A percentile compares a stretch with the other conserved stretches of the same genome.
Conservation (phyloP, 495 filamentous ascomycete genomes). For the Paragyromitra xinjiangensis region DNA sequence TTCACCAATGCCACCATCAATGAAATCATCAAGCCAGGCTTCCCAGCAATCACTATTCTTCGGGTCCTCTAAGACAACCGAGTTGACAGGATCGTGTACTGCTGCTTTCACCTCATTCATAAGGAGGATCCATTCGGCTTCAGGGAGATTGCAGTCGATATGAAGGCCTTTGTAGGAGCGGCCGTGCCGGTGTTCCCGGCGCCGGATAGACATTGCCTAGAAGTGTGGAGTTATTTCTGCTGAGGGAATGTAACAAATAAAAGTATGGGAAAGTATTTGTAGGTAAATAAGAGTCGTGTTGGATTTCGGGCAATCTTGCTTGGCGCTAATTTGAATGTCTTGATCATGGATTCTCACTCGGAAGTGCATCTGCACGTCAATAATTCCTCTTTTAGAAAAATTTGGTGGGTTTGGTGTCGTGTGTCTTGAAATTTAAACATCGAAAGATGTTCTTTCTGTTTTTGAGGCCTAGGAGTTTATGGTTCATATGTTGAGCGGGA, state of each 20-base stretch:
- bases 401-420: background rate
- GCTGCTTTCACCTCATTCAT: constrained; percentile 6
- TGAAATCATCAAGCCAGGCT: constrained; percentile 7
- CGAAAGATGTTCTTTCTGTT: background rate
- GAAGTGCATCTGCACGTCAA: background rate
- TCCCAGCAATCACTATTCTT: constrained; percentile 2
- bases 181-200: constrained; percentile 11
- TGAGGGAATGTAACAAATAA: background rate
- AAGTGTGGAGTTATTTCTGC: background rate
- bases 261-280: background rate
- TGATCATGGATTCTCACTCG: background rate
- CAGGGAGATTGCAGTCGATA: constrained; percentile 12
- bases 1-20: constrained; percentile 6
- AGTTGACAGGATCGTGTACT: constrained; percentile 6
- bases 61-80: constrained; percentile 1
- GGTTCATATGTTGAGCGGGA: background rate
- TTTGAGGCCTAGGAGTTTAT: constrained; percentile 1
- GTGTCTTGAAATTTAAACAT: background rate
- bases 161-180: constrained; percentile 19
- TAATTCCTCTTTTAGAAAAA: background rate
- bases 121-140: constrained; percentile 13
- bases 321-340: background rate
- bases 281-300: background rate
- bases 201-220: constrained; percentile 12
- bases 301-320: background rate